These are phyloP conservation scores for Cornus controversa DNA, from an alignment of 148 eudicot genomes.

Conservation along the genomic window DNA sequence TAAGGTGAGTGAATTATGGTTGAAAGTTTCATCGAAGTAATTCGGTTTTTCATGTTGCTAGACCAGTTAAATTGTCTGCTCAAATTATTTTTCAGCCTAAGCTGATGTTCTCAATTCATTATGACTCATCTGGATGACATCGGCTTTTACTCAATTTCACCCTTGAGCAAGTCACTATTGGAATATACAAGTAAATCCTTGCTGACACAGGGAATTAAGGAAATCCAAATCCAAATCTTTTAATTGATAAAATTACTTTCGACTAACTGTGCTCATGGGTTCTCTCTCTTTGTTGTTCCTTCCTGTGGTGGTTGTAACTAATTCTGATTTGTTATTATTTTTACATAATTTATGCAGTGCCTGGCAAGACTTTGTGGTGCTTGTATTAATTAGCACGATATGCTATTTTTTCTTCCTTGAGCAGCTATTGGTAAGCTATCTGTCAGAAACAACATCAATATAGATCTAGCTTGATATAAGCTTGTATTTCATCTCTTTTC, in stretches of 20 bases:
- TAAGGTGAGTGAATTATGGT: slow-evolving; percentile 37
- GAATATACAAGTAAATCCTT: not conserved
- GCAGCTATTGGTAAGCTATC: slow-evolving; percentile 76
- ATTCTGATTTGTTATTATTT: not conserved
- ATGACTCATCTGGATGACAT: not conserved
- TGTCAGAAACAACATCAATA: slow-evolving; percentile 1
- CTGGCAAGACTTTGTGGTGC: slow-evolving; percentile 96
- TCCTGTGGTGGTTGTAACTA: not conserved
- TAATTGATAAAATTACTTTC: not conserved
- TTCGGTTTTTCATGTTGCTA: not conserved
- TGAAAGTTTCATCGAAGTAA: not conserved
- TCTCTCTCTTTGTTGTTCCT: not conserved
- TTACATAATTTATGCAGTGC: slow-evolving; percentile 47
- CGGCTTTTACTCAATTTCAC: not conserved
- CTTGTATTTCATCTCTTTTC: not conserved
- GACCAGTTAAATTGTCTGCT: not conserved
- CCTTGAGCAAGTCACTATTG: not conserved
- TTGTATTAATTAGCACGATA: slow-evolving; percentile 76
- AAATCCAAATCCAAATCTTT: not conserved
- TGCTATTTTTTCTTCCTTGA: slow-evolving; percentile 97
- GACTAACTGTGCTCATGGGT: not conserved
- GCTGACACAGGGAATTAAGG: not conserved
- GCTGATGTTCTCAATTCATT: not conserved
- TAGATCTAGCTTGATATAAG: not conserved
- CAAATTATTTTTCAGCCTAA: not conserved